Evolutionary conservation across 73 alveolate species (phyloP), one percentile per base, ranked within the genome.

Genomic region (Urostyla sp.): DNA sequence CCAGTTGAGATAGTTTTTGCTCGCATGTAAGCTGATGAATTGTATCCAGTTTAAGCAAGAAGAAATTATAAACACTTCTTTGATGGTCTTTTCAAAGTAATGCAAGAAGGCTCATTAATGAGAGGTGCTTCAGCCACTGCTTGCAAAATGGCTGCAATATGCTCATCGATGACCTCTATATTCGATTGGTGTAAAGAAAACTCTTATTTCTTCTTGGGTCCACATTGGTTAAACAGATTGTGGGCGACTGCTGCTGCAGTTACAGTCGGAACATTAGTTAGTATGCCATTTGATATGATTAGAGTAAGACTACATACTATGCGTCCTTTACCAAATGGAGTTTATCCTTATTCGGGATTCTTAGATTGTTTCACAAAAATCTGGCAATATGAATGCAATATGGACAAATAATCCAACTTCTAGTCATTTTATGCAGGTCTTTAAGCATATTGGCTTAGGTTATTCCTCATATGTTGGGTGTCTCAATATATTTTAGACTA

Each of bases 21-120:
- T 20, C 75, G 93, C 60, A 85, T 85, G 93, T 89, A 85, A 50
- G 93, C 53, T 18, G 93, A 85, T 60, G 93, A 85, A 43, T 15
- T 85, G 55, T 85, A 85, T 36, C 93, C 93, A 10, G 75, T 61
- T 37, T 37, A 43, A 3, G 67, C 72, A 43, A 58, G 85, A 24
- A 75, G 93, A 63, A 76, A 76, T 67, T 85, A 85, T 58, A 45
- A 43, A n/a, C 10, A 67, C 66, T 36, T 75, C 63, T 20, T 37
- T 20, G 85, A 85, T 31, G 93, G 93, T 32, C 44, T 85, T 31
- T 23, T 16, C 20, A 46, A 66, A 40, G 69, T 59, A 5, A 60
- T 69, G 11, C 69, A 85, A 52, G 93, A 85, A 66, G 89, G 89
- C 0, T 88, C 89, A 2, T 57, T 85, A 16, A 38, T 85, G 40